Base-by-base conservation (phyloP, 2,329 filamentous ascomycete genomes). In the Penicillium sp. region DNA sequence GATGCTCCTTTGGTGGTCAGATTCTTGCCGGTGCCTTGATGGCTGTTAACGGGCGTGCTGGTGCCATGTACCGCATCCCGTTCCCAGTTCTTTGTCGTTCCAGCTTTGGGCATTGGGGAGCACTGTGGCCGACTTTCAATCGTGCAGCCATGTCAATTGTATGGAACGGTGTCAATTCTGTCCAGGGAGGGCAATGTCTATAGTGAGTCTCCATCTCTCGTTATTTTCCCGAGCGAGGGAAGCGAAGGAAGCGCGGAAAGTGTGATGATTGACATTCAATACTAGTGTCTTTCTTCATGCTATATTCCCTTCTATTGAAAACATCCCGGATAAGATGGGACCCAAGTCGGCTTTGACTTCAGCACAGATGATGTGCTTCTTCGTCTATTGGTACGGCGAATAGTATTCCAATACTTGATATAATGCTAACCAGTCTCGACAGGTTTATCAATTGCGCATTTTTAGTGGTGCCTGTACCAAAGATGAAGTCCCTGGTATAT, bases 131-230 rank as follows among this genome's bases (percentile, higher is more conserved):
- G 1, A 64, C 60, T 7, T 58, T 65, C 4, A 66, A 66, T 42
- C 60, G 77, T 17, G 77, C 75, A 7, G 72, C 76, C 14, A 77
- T 78, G 75, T 69, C 76, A 2, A 74, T 77, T 49, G 75, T 79
- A 5, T 79, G 76, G 76, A 77, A 76, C 43, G 76, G 76, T 2
- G 74, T 78, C 1, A 77, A 76, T 42, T 64, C 66, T 0, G 70
- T 73, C 0, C 71, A 73, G 44, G 73, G 73, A 4, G 73, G 66
- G 0, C 70, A 75, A 61, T 75, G 73, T 57, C 55, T 75, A 35
- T 74, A 74, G 64, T 66, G 46, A 43, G 61, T 53, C 8, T 3
- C 12, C 3, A 31, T 31, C 30, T 31, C 12, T 12, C 16, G 10
- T 14, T 45, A 7, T 16, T 44, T 8, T 3, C 22, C 2, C 9